These are phyloP conservation scores for Prosopis cineraria DNA, from an alignment of 306 rosid species.

Conservation along the genomic window DNA sequence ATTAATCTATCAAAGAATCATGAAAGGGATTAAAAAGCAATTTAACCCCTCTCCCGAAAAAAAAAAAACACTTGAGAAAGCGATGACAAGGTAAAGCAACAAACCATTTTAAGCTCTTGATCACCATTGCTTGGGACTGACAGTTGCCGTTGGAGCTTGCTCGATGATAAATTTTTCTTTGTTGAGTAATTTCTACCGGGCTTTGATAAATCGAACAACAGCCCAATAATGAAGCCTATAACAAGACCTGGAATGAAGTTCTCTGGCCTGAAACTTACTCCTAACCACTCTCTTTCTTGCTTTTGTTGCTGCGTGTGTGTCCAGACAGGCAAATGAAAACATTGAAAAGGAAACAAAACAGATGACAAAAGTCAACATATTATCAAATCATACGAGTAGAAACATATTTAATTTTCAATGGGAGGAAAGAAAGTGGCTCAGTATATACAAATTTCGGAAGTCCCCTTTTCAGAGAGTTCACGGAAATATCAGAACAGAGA, in stretches of 20 bases:
- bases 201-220: constrained; percentile 69
- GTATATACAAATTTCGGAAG: not conserved
- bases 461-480: constrained; percentile 13
- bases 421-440: not conserved
- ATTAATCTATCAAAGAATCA: constrained; percentile 25
- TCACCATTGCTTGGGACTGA: constrained; percentile 52
- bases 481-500: not conserved
- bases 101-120: constrained; percentile 84
- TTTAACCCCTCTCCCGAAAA: not conserved
- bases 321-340: constrained; percentile 8
- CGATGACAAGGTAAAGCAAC: constrained; percentile 33
- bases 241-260: constrained; percentile 88
- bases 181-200: constrained; percentile 40
- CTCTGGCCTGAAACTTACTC: constrained; percentile 75
- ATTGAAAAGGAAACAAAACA: not conserved
- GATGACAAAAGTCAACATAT: not conserved
- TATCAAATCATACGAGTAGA: not conserved
- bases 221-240: constrained; percentile 85
- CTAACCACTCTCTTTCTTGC: constrained; percentile 64
- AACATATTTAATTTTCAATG: not conserved
- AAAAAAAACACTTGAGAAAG: constrained; percentile 21
- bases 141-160: constrained; percentile 49
- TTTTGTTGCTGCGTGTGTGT: constrained; percentile 47
- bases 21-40: not conserved
- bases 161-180: constrained; percentile 43